Evolutionary conservation across 306 rosid species (phyloP).

Genomic region (Hippophae gyantsensis): DNA sequence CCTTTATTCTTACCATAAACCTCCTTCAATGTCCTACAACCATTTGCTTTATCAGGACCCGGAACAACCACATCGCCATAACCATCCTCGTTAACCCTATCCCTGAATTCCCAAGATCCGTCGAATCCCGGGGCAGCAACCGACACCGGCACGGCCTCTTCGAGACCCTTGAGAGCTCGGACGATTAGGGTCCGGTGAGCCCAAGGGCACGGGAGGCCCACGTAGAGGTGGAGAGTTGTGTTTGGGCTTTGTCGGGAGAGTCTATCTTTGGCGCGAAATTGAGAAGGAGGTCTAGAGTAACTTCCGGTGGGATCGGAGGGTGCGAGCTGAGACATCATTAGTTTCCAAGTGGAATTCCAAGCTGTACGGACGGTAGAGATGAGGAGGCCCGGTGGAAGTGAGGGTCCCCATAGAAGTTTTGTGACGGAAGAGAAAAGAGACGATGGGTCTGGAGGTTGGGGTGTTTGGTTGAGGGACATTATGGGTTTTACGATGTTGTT

Average conservation of each 20-base stretch:
- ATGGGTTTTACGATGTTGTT: constrained; percentile 12
- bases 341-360: constrained; percentile 77
- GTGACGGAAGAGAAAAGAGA: constrained; percentile 36
- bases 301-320: constrained; percentile 71
- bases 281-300: constrained; percentile 65
- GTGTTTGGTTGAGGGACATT: constrained; percentile 44
- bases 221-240: constrained; percentile 53
- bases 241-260: constrained; percentile 15
- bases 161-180: constrained; percentile 71
- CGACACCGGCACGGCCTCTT: constrained; percentile 57
- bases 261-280: constrained; percentile 36
- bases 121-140: constrained; percentile 62
- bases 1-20: constrained; percentile 52
- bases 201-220: constrained; percentile 91
- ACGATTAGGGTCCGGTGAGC: constrained; percentile 89
- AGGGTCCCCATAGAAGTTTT: constrained; percentile 81
- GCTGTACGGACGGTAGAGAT: constrained; percentile 68
- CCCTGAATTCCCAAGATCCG: constrained; percentile 77
- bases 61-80: constrained; percentile 27
- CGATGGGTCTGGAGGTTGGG: constrained; percentile 29
- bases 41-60: constrained; percentile 49
- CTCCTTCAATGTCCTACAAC: constrained; percentile 49
- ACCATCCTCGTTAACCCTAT: background rate
- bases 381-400: constrained; percentile 76
- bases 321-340: constrained; percentile 94